Conservation (phyloP, 2,329 filamentous ascomycete genomes). For the Colletotrichum horii region DNA sequence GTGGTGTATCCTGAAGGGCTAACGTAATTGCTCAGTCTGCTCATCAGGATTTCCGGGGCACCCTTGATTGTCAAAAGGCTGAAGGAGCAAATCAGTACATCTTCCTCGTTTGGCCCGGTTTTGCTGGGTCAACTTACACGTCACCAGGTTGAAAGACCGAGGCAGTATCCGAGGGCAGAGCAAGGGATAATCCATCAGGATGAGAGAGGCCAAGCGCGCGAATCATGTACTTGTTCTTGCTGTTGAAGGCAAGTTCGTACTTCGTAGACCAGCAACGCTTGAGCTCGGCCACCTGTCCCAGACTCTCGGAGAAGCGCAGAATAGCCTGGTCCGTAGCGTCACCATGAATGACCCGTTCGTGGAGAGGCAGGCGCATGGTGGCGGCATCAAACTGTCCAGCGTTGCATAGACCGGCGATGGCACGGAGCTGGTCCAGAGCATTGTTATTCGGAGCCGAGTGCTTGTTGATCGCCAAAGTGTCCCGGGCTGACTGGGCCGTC, state of each 20-base stretch:
- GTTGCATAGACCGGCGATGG: slow-evolving; percentile 73
- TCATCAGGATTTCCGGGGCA: slow-evolving; percentile 75
- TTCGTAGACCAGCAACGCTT: slow-evolving; percentile 68
- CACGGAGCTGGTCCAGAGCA: slow-evolving; percentile 62
- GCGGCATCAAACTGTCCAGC: slow-evolving; percentile 76
- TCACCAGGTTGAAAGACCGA: slow-evolving; percentile 29
- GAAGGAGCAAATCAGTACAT: background rate
- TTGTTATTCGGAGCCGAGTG: slow-evolving; percentile 35
- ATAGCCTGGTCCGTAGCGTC: slow-evolving; percentile 81
- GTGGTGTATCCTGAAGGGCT: slow-evolving; percentile 58
- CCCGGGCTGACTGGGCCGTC: slow-evolving; percentile 55
- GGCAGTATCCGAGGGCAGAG: slow-evolving; percentile 23
- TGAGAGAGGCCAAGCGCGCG: slow-evolving; percentile 57
- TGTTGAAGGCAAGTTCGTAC: slow-evolving; percentile 78
- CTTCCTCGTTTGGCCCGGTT: background rate
- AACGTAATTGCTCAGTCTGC: slow-evolving; percentile 64
- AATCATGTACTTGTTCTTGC: slow-evolving; percentile 85
- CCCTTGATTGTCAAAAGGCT: slow-evolving; percentile 78
- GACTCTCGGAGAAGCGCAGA: slow-evolving; percentile 71
- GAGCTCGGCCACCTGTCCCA: slow-evolving; percentile 65
- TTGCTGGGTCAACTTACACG: slow-evolving; percentile 29
- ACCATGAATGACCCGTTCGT: slow-evolving; percentile 70
- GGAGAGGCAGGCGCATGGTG: slow-evolving; percentile 62
- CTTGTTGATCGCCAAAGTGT: slow-evolving; percentile 34
- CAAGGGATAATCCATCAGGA: slow-evolving; percentile 24